Evolutionary conservation across 1,139 yeast genomes (phyloP), one percentile per base, ranked within the genome.

Genomic region (Magnusiomyces sp.): DNA sequence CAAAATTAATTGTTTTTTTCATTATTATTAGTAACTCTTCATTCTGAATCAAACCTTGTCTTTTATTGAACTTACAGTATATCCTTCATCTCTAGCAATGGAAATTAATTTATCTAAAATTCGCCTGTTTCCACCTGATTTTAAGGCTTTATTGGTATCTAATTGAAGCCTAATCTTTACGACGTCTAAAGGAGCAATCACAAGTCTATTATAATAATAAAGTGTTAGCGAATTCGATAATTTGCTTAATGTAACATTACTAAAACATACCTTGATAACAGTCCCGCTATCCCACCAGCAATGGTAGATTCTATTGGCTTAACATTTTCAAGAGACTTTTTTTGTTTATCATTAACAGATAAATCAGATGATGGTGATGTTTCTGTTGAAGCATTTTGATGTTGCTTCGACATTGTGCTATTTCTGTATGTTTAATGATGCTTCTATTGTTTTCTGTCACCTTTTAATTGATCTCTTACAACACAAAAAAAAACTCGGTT

Each of bases 161-260:
- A 92, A 70, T 61, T 92, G 98, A 34, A 88, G 71, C 51, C 97
- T 72, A 53, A 92, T 89, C 69, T 92, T 92, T 46, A 92, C 65
- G 4, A 92, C 86, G 62, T 92, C 98, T 49, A 92, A 66, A 1
- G 98, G 98, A 0, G 98, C 95, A 0, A 92, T 83, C 23, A 83
- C 71, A 50, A 81, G 27, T 27, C 44, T 41, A 14, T 11, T n/a
- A n/a, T n/a, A n/a, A n/a, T n/a, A n/a, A n/a, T n/a, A n/a, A n/a
- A n/a, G n/a, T n/a, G n/a, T n/a, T n/a, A n/a, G n/a, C n/a, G n/a
- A n/a, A n/a, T n/a, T n/a, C n/a, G n/a, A n/a, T n/a, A n/a, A n/a
- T n/a, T n/a, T n/a, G n/a, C n/a, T n/a, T n/a, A 5, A 9, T n/a
- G 38, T 14, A 9, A 9, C 5, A 9, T 4, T 5, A 9, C 5